phyloP scores from a whole-genome alignment of 164 flowering plant species.

The Santalum album region DNA sequence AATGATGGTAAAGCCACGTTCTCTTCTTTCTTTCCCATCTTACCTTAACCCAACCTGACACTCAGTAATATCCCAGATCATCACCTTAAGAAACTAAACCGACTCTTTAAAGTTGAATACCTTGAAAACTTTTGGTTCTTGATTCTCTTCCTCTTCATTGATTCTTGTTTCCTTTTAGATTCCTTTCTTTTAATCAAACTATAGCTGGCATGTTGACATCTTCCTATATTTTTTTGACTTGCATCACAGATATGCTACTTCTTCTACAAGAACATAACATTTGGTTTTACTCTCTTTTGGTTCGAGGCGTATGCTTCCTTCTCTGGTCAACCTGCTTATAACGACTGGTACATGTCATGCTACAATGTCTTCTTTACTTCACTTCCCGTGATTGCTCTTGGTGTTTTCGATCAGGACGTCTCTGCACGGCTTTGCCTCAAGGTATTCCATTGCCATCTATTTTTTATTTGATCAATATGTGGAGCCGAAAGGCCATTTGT shows the following conservation, averaged over 20 bases:
- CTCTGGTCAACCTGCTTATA: conserved; percentile 79
- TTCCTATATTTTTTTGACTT: neutral
- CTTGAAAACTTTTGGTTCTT: no score
- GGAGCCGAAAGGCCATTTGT: no score
- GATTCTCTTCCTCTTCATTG: no score
- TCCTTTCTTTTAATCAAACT: neutral
- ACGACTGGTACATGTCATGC: conserved; percentile 80
- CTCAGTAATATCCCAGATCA: no score
- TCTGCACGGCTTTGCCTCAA: conserved; percentile 69
- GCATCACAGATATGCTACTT: conserved; percentile 82
- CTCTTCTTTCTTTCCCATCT: neutral
- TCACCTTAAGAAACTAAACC: no score
- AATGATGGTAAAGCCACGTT: conserved; percentile 50
- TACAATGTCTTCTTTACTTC: conserved; percentile 90
- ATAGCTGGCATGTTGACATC: neutral
- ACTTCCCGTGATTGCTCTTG: conserved; percentile 82
- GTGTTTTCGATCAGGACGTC: conserved; percentile 87
- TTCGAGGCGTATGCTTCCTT: conserved; percentile 76
- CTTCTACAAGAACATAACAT: conserved; percentile 77
- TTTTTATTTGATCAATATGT: no score
- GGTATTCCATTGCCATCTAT: conserved; percentile 28
- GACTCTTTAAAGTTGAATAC: no score
- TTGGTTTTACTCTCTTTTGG: conserved; percentile 79
- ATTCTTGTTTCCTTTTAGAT: no score
- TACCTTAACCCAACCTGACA: no score